A percentile compares a stretch with the other conserved stretches of the same genome.
Conservation (phyloP, 371 early-diverging fungal species). For the Mortierella sp. region DNA sequence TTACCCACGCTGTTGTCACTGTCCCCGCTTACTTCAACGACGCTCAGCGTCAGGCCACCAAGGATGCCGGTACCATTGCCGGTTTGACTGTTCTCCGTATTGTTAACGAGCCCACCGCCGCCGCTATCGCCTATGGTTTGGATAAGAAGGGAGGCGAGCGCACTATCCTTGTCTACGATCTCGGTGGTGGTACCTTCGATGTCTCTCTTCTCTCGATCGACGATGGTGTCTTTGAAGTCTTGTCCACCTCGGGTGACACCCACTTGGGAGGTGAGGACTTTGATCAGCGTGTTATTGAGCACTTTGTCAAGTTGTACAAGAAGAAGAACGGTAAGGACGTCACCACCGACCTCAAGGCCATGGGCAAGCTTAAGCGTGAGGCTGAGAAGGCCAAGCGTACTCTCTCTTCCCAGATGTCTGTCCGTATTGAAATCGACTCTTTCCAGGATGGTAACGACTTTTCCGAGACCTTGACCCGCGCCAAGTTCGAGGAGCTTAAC, state of each 20-base stretch:
- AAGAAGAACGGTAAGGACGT: slow-evolving; percentile 85
- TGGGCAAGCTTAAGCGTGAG: slow-evolving; percentile 94
- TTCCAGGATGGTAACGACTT: slow-evolving; percentile 99
- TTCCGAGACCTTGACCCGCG: slow-evolving; percentile 94
- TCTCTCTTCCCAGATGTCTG: slow-evolving; percentile 89
- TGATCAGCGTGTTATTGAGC: slow-evolving; percentile 87
- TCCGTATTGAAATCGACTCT: slow-evolving; percentile 85
- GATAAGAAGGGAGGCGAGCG: slow-evolving; percentile 83
- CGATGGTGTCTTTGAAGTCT: slow-evolving; percentile 83
- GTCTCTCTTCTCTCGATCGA: slow-evolving; percentile 94
- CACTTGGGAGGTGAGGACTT: slow-evolving; percentile 99
- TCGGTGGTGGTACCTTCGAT: slow-evolving; percentile 99
- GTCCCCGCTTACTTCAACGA: slow-evolving; percentile 87
- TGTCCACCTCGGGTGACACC: slow-evolving; percentile 94
- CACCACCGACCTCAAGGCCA: slow-evolving; percentile 85
- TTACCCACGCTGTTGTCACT: slow-evolving; percentile 87
- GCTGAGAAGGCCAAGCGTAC: slow-evolving; percentile 98
- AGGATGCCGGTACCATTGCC: slow-evolving; percentile 95
- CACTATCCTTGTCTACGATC: slow-evolving; percentile 94
- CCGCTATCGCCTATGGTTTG: slow-evolving; percentile 94
- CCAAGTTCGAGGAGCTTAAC: slow-evolving; percentile 95
- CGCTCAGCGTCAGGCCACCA: slow-evolving; percentile 97
- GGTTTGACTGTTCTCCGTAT: slow-evolving; percentile 94
- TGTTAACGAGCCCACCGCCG: slow-evolving; percentile 99
- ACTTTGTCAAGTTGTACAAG: slow-evolving; percentile 89